phyloP scores from a whole-genome alignment of 176 grass and related monocot genomes.

The Triticum turgidum region DNA sequence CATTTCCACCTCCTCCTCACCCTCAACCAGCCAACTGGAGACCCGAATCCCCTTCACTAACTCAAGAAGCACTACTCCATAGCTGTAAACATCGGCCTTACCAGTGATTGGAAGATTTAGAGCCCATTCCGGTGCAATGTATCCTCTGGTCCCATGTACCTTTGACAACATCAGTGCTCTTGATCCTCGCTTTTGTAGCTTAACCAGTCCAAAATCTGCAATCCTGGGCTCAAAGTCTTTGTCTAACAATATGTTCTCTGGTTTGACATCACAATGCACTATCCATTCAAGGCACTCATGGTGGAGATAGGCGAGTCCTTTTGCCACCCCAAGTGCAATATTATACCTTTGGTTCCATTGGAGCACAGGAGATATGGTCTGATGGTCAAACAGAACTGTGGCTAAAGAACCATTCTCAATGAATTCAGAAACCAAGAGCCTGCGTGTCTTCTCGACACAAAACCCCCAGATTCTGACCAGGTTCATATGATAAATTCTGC shows the following conservation, averaged over 20 bases:
- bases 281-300: conserved; percentile 72
- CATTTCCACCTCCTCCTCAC: conserved; percentile 21
- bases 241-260: conserved; percentile 63
- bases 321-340: conserved; percentile 51
- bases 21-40: conserved; percentile 31
- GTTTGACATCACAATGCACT: conserved; percentile 61
- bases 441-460: conserved; percentile 34
- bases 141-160: conserved; percentile 59
- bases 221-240: conserved; percentile 52
- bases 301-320: conserved; percentile 64
- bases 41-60: conserved; percentile 42
- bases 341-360: conserved; percentile 49
- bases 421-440: conserved; percentile 48
- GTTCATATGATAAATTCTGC: conserved; percentile 59
- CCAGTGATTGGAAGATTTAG: conserved; percentile 52
- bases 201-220: conserved; percentile 62
- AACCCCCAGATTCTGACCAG: conserved; percentile 44
- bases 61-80: conserved; percentile 55
- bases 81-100: conserved; percentile 62
- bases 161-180: conserved; percentile 20
- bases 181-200: conserved; percentile 33
- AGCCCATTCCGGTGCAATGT: conserved; percentile 67
- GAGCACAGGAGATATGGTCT: conserved; percentile 4
- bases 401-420: conserved; percentile 58
- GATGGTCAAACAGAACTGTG: conserved; percentile 21